Evolutionary conservation across 805 yeast genomes (phyloP).

Genomic region (Wickerhamiella occidentalis): DNA sequence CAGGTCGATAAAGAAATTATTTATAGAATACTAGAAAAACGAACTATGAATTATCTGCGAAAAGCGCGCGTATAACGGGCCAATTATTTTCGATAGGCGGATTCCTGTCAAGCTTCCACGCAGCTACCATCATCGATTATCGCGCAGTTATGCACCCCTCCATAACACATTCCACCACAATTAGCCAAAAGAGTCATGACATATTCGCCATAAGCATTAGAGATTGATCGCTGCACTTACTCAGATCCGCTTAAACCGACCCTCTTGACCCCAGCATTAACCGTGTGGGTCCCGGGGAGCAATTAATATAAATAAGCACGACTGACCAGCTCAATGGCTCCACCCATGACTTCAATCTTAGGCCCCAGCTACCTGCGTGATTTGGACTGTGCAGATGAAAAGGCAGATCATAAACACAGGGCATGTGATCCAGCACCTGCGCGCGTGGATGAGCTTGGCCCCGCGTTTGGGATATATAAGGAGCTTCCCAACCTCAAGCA

Average conservation of each 20-base stretch:
- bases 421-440: constrained; percentile 2
- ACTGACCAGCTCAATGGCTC: not conserved
- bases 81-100: too few relatives aligned
- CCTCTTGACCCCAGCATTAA: not conserved
- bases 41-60: too few relatives aligned
- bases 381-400: not conserved
- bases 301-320: not conserved
- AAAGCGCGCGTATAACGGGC: too few relatives aligned
- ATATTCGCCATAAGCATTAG: not conserved
- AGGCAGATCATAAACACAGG: not conserved
- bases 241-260: not conserved
- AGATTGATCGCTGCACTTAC: not conserved
- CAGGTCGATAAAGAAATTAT: too few relatives aligned
- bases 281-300: constrained; percentile 4
- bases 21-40: too few relatives aligned
- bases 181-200: not conserved
- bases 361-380: not conserved
- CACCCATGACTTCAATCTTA: not conserved
- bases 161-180: not conserved
- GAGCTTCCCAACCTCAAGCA: not conserved
- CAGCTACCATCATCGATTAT: not conserved
- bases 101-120: too few relatives aligned
- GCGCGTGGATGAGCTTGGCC: too few relatives aligned
- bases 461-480: not conserved
- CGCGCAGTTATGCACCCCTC: not conserved